A percentile compares a stretch with the other conserved stretches of the same genome.
Conservation (phyloP, 228 moss, liverwort and hornwort species). For the Sphagnum magellanicum region DNA sequence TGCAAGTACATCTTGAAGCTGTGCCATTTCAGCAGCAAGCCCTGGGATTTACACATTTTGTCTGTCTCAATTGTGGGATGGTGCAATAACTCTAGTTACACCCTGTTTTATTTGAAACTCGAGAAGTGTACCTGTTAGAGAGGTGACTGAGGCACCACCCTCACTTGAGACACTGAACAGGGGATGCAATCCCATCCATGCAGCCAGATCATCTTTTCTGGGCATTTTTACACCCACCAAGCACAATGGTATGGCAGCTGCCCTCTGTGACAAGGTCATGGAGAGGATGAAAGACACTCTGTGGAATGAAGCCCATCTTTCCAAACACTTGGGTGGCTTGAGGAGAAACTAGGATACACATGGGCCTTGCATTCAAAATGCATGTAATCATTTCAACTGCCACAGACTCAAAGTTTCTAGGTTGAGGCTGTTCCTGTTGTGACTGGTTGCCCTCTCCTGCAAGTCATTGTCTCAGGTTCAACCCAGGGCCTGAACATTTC, state of each 20-base stretch:
- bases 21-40: constrained; percentile 55
- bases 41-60: constrained; percentile 7
- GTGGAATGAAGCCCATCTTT: constrained; percentile 63
- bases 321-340: constrained; percentile 76
- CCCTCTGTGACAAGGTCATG: constrained; percentile 34
- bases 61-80: too few relatives aligned
- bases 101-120: background rate
- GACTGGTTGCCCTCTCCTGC: background rate
- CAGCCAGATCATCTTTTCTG: constrained; percentile 43
- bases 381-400: constrained; percentile 49
- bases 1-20: constrained; percentile 55
- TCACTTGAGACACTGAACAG: constrained; percentile 51
- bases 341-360: constrained; percentile 17
- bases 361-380: constrained; percentile 19
- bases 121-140: constrained; percentile 31
- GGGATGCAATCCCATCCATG: constrained; percentile 40
- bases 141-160: constrained; percentile 33
- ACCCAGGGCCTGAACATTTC: constrained; percentile 47
- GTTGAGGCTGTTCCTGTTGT: constrained; percentile 7
- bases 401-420: constrained; percentile 10
- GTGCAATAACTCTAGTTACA: too few relatives aligned
- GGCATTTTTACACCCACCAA: constrained; percentile 49
- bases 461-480: constrained; percentile 11
- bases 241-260: constrained; percentile 51
- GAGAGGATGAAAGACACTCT: too few relatives aligned